Base-by-base conservation (phyloP, 1,284 basidiomycete genomes). In the Anthracocystis setariae region DNA sequence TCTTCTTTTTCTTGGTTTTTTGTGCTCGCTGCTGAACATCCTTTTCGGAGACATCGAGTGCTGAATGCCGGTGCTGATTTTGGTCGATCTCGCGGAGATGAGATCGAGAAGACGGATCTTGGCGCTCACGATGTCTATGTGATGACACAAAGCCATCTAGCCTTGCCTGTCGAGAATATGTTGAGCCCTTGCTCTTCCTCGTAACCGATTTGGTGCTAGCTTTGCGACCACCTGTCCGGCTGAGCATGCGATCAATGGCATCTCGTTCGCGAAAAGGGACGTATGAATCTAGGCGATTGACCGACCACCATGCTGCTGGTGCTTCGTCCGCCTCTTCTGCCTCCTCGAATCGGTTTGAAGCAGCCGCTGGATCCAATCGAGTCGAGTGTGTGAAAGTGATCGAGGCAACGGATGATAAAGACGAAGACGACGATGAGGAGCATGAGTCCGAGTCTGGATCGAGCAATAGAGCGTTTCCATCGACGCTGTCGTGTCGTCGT, bases 171-270 rank as follows among this genome's bases (percentile, higher is more conserved):
- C 57, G 49, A 18, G 47, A 53, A 9, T 43, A 18, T 5, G 57
- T 38, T 5, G 20, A 25, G 10, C 13, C 29, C 2, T 37, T 33
- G 3, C 21, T 10, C n/a, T 45, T 42, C 9, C 49, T 53, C 3
- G 18, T 29, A 9, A 33, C 27, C 2, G 40, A 2, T 10, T 54
- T 60, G 17, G 23, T 46, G 25, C 56, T 57, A 15, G 39, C 40
- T 20, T 64, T 63, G 17, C 56, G 44, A 12, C 62, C 71, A 21
- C 43, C 54, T 3, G 73, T 69, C 18, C 77, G 66, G 21, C 69
- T 53, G 7, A 81, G 71, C 76, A 81, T 79, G 12, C 76, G 73
- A 45, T 81, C 79, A 23, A 81, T 71, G 5, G 65, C 76, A 44
- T 80, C 68, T 21, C 57, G 27, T 32, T 71, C 68, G 18, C 68